phyloP scores from a whole-genome alignment of 2,329 filamentous ascomycete species.

The Sporothrix globosa region DNA sequence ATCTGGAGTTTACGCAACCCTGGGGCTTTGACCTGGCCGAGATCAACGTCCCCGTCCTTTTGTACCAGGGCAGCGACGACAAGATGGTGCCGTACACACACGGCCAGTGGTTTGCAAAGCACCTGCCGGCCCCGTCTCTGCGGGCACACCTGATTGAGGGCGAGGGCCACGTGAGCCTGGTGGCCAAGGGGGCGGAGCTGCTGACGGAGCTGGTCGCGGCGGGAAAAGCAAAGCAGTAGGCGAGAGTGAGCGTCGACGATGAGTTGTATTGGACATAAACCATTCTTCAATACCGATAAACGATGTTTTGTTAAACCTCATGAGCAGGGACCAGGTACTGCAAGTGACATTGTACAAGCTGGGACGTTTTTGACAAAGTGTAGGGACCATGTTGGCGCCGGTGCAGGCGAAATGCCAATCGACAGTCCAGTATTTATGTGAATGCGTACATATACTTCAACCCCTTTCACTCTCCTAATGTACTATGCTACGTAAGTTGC shows the following conservation, averaged over 20 bases:
- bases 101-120: conserved; percentile 20
- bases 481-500: background rate
- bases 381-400: too few species aligned
- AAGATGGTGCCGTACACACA: conserved; percentile 23
- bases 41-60: conserved; percentile 15
- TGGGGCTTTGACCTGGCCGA: conserved; percentile 15
- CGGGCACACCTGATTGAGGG: conserved; percentile 14
- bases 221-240: background rate
- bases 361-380: too few species aligned
- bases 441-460: too few species aligned
- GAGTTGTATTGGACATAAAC: background rate
- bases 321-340: too few species aligned
- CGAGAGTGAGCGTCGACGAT: background rate
- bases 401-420: too few species aligned
- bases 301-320: too few species aligned
- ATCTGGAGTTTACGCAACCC: conserved; percentile 7
- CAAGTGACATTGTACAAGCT: too few species aligned
- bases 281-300: too few species aligned
- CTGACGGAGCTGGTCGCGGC: conserved; percentile 5
- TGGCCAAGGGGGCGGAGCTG: conserved; percentile 24
- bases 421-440: too few species aligned
- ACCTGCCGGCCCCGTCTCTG: background rate
- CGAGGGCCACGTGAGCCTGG: conserved; percentile 22
- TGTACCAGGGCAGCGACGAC: conserved; percentile 27
- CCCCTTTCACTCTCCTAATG: too few species aligned